A percentile compares a stretch with the other conserved stretches of the same genome.
These are phyloP conservation scores for Colletotrichum higginsianum DNA, from an alignment of 2,329 filamentous ascomycete genomes.

Conservation along the genomic window DNA sequence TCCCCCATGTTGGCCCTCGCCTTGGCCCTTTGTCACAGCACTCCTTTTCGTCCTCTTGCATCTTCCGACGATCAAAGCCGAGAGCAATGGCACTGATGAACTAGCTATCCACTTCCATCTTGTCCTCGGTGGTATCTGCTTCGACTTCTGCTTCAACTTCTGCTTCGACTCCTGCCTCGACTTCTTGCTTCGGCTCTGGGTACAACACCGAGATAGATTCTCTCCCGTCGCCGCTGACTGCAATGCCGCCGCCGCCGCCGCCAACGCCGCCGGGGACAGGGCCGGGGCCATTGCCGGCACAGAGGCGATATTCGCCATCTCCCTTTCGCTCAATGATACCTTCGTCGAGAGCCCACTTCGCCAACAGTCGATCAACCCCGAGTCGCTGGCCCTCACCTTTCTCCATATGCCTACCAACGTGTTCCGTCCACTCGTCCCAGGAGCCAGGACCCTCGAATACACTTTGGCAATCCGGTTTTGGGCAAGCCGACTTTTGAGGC, in stretches of 20 bases:
- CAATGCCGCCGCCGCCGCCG: conserved; percentile 41
- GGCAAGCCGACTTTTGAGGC: conserved; percentile 80
- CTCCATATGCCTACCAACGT: conserved; percentile 92
- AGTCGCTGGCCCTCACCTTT: conserved; percentile 73
- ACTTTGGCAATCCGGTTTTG: conserved; percentile 78
- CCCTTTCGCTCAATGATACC: conserved; percentile 72
- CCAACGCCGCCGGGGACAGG: not conserved
- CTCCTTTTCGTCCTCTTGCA: not conserved
- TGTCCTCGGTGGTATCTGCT: conserved; percentile 5
- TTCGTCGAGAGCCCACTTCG: conserved; percentile 75
- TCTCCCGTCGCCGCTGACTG: conserved; percentile 36
- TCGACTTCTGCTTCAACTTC: not conserved
- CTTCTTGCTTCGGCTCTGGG: conserved; percentile 36
- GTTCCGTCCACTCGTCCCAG: conserved; percentile 95
- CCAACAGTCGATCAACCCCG: conserved; percentile 70
- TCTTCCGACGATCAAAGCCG: not conserved
- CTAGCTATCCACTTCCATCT: conserved; percentile 37
- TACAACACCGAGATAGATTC: conserved; percentile 44
- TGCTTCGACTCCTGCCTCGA: conserved; percentile 16
- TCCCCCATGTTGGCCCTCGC: not conserved
- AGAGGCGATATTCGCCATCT: conserved; percentile 71
- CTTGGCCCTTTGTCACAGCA: not conserved
- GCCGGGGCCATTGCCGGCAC: conserved; percentile 56
- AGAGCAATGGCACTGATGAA: not conserved
- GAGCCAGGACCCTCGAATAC: conserved; percentile 79